Evolutionary conservation across 176 grass and related monocot species (phyloP).

Genomic region (Bromus sterilis): DNA sequence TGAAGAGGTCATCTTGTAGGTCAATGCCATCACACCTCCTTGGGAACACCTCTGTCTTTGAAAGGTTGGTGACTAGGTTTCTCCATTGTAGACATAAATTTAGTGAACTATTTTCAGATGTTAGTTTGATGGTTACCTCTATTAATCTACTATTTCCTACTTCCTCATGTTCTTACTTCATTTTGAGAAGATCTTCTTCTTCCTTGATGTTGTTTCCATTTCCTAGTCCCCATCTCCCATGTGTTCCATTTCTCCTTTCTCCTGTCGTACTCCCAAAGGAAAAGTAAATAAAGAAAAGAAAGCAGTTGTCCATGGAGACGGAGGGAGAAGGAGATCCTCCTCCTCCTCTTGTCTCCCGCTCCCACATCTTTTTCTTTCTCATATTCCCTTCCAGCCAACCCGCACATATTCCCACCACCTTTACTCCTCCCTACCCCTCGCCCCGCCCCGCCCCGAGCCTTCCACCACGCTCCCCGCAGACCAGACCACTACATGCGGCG

Average conservation of each 20-base stretch:
- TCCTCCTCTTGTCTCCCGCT: background rate
- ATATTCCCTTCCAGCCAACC: background rate
- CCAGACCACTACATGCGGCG: background rate
- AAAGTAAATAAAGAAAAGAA: background rate
- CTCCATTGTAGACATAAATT: too few species aligned
- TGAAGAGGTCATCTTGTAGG: too few species aligned
- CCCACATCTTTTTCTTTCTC: background rate
- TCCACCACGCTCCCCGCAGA: background rate
- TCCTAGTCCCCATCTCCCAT: background rate
- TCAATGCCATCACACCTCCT: too few species aligned
- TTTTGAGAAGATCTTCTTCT: background rate
- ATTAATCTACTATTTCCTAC: too few species aligned
- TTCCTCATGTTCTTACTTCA: too few species aligned
- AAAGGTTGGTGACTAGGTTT: too few species aligned
- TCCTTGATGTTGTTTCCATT: background rate
- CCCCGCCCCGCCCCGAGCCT: too few species aligned
- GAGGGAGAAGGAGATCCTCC: slow-evolving; percentile 5
- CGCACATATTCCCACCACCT: slow-evolving; percentile 24
- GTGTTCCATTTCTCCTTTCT: background rate
- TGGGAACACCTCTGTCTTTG: too few species aligned
- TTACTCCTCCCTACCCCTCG: background rate
- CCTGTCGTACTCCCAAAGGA: background rate
- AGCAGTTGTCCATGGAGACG: background rate
- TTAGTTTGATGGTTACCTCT: too few species aligned
- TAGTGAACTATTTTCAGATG: too few species aligned